Evolutionary conservation across 2,329 filamentous ascomycete species (phyloP).

Genomic region (Dactylellina sp.): DNA sequence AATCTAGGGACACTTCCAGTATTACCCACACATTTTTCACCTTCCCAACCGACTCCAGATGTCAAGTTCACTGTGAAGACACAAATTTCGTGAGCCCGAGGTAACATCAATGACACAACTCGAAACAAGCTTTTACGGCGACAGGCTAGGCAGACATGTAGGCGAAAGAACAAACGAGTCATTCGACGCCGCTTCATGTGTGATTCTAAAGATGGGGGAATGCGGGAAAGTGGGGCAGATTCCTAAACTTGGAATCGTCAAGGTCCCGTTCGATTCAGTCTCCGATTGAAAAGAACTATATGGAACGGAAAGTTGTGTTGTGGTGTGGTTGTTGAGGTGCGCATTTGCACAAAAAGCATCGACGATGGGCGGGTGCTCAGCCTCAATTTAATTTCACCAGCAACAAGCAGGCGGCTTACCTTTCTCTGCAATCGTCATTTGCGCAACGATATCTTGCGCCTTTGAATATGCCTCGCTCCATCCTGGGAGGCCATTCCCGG

Average conservation of each 20-base stretch:
- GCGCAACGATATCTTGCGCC: constrained; percentile 75
- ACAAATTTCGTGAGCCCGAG: constrained; percentile 14
- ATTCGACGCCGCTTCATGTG: constrained; percentile 5
- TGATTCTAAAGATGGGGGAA: constrained; percentile 6
- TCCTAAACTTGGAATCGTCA: constrained; percentile 53
- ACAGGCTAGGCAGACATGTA: constrained; percentile 54
- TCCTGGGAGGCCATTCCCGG: constrained; percentile 64
- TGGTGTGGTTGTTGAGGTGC: constrained; percentile 41
- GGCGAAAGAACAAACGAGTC: constrained; percentile 48
- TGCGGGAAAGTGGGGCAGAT: constrained; percentile 51
- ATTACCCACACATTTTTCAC: constrained; percentile 67
- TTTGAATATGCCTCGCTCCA: constrained; percentile 79
- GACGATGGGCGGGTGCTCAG: constrained; percentile 54
- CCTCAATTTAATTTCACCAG: constrained; percentile 49
- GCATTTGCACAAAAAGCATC: constrained; percentile 39
- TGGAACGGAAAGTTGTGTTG: constrained; percentile 32
- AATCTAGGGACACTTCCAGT: constrained; percentile 58
- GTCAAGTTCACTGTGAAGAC: constrained; percentile 67
- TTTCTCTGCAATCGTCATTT: constrained; percentile 84
- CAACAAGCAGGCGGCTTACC: constrained; percentile 61
- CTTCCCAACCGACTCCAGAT: constrained; percentile 69
- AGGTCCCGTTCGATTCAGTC: neutral
- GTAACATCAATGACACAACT: constrained; percentile 29
- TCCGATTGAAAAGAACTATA: constrained; percentile 24
- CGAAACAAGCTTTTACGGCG: constrained; percentile 29